Percentiles rank a stretch among this genome's conserved stretches.
These are phyloP conservation scores for Yamadazyma spencermartinsiae DNA, from an alignment of 1,139 yeast species.

Conservation along the genomic window DNA sequence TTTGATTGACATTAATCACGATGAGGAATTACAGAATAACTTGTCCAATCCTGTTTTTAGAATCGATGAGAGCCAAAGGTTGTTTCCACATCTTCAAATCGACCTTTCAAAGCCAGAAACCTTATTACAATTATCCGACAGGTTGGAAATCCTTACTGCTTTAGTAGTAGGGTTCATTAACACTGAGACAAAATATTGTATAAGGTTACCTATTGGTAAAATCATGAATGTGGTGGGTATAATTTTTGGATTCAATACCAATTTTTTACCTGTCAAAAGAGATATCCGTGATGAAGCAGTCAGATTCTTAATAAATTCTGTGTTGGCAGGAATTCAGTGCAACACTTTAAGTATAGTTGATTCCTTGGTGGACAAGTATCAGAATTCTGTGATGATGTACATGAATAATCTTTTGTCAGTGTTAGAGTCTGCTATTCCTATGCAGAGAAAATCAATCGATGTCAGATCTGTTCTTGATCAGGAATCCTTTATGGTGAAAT, in stretches of 20 bases:
- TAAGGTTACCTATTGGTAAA: constrained; percentile 58
- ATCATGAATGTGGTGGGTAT: constrained; percentile 51
- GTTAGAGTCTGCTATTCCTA: constrained; percentile 56
- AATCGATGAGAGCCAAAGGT: constrained; percentile 5
- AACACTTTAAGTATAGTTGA: constrained; percentile 45
- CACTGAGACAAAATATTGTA: constrained; percentile 48
- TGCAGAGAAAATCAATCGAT: constrained; percentile 41
- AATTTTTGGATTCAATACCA: constrained; percentile 52
- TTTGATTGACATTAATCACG: constrained; percentile 57
- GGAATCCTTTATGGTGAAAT: constrained; percentile 30
- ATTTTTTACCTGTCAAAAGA: constrained; percentile 53
- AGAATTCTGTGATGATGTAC: constrained; percentile 51
- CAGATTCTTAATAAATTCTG: constrained; percentile 37
- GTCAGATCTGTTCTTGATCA: constrained; percentile 27
- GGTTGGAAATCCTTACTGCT: constrained; percentile 47
- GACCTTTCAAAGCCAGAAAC: constrained; percentile 59
- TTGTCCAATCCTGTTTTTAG: constrained; percentile 9
- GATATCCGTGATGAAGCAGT: constrained; percentile 57
- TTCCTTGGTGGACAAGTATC: constrained; percentile 37
- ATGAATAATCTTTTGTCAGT: constrained; percentile 47
- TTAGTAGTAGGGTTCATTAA: constrained; percentile 47
- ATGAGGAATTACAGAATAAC: constrained; percentile 41
- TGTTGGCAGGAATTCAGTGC: constrained; percentile 46
- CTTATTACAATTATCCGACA: constrained; percentile 48
- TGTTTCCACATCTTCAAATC: constrained; percentile 49